Evolutionary conservation across 192 early-diverging fungal genomes (phyloP), one percentile per base, ranked within the genome.

Genomic region (Diversispora epigaea): DNA sequence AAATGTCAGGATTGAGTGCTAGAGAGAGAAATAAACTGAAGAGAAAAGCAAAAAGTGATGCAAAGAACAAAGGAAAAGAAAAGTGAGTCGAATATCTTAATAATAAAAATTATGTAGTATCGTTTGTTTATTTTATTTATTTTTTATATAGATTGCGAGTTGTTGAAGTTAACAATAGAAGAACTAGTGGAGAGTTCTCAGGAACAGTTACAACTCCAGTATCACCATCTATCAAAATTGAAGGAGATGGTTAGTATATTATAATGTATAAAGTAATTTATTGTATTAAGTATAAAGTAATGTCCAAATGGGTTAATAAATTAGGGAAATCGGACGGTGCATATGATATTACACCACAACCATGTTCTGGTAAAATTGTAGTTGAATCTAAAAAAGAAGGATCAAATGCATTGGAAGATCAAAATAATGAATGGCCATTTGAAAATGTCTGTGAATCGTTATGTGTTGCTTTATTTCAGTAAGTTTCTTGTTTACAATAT

Each of bases 1-100:
- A 89, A 49, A 88, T 93, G 87, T 85, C 84, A 41, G 93, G 93
- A 21, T 84, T 99, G 60, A 95, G 93, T 65, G 93, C 93, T 4
- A 89, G 97, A 25, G 95, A 98, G 80, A 84, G 91, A 56, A 94
- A 95, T 76, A 87, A 84, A 75, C 79, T 95, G 32, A 99, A 99
- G 80, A 88, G 97, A 68, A 96, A 93, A 76, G 86, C 89, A 64
- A 94, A 92, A 72, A 81, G 87, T 54, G 92, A 91, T 17, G 87
- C 89, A 21, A 93, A 93, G 77, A 87, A 90, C 45, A 89, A 90
- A 77, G 83, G 82, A 44, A 89, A 89, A 83, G 88, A 87, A 77
- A 94, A 91, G 90, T 91, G 88, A 72, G 81, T 70, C 9, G 4
- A 55, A 50, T 68, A 56, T 64, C 0, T 12, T 64, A n/a, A 40